A percentile compares a stretch with the other conserved stretches of the same genome.
Evolutionary conservation across 2,329 filamentous ascomycete genomes (phyloP).

Genomic region (Pyrenophora tritici-repentis): DNA sequence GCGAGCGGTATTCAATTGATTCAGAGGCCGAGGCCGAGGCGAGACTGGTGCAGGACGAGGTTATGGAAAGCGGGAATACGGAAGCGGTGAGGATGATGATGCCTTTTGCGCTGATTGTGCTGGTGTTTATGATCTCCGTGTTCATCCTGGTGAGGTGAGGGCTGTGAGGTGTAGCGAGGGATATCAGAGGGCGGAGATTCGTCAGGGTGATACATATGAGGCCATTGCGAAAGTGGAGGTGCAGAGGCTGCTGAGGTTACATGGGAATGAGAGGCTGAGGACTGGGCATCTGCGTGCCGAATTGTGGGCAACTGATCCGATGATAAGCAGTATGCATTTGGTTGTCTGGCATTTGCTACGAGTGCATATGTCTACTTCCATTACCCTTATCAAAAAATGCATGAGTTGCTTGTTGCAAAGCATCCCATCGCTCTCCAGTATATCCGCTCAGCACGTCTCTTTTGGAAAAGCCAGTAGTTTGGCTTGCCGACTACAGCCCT

Average conservation of each 20-base stretch:
- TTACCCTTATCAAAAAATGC: too few species aligned
- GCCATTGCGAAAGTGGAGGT: slow-evolving; percentile 56
- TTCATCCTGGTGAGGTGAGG: slow-evolving; percentile 21
- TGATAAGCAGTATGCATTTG: too few species aligned
- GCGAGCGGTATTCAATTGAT: slow-evolving; percentile 7
- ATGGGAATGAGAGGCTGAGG: slow-evolving; percentile 55
- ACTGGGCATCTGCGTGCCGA: slow-evolving; percentile 54
- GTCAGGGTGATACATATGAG: slow-evolving; percentile 60
- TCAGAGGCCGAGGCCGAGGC: neutral
- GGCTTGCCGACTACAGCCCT: too few species aligned
- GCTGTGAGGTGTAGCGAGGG: slow-evolving; percentile 31
- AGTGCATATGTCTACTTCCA: too few species aligned
- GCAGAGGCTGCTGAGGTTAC: slow-evolving; percentile 51
- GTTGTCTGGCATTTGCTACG: too few species aligned
- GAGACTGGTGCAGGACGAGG: slow-evolving; percentile 12
- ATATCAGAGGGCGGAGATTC: slow-evolving; percentile 48
- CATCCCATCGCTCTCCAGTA: too few species aligned
- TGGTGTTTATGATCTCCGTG: slow-evolving; percentile 57
- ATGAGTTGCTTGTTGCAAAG: too few species aligned
- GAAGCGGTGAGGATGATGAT: slow-evolving; percentile 60
- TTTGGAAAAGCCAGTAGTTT: too few species aligned
- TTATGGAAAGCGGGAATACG: slow-evolving; percentile 28
- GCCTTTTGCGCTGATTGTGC: slow-evolving; percentile 62
- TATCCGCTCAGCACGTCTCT: too few species aligned
- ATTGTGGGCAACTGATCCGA: neutral